Base-by-base conservation (phyloP, 2,329 filamentous ascomycete species). In the Alternaria arbusti region DNA sequence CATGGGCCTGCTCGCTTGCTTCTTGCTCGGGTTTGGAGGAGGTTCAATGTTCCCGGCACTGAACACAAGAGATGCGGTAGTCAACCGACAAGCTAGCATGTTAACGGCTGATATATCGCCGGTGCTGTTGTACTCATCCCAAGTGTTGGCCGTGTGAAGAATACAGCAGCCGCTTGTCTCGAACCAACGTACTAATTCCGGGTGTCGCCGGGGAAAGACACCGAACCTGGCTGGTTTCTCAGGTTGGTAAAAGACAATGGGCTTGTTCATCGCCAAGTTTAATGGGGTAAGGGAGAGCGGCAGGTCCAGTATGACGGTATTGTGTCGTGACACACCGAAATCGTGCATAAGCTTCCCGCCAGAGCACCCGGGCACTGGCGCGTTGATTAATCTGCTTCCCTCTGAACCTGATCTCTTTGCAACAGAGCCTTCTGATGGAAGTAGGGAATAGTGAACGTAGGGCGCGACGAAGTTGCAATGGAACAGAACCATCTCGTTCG, bases 341-440 rank as follows among this genome's bases (percentile, higher is more conserved):
- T 92, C 90, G 72, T 92, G 90, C 89, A 92, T 92, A 85, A 92
- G 90, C 73, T 90, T 91, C 2, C 89, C 87, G 1, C 86, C 86
- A 5, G 82, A 81, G 25, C 92, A 83, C 0, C 89, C 89, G 0
- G 88, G 86, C 0, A 92, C 83, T 0, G 88, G 81, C 7, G 82
- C 79, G 66, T 88, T 87, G 59, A 90, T 79, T 51, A 82, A 69
- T 26, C 45, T 52, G 49, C 9, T 47, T 54, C 2, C 57, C n/a
- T 30, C 54, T 22, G 12, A 50, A 46, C 3, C 51, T 36, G 15
- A 56, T 32, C 3, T 65, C 36, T 26, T 50, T 4, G 55, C 44
- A 67, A 74, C 43, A 17, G 63, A 55, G 17, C 64, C 61, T 45
- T 66, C 66, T 12, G 70, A 28, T 2, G 85, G 84, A 46, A 89